Evolutionary conservation across 2,329 filamentous ascomycete genomes (phyloP).

Genomic region (Neurospora sp.): DNA sequence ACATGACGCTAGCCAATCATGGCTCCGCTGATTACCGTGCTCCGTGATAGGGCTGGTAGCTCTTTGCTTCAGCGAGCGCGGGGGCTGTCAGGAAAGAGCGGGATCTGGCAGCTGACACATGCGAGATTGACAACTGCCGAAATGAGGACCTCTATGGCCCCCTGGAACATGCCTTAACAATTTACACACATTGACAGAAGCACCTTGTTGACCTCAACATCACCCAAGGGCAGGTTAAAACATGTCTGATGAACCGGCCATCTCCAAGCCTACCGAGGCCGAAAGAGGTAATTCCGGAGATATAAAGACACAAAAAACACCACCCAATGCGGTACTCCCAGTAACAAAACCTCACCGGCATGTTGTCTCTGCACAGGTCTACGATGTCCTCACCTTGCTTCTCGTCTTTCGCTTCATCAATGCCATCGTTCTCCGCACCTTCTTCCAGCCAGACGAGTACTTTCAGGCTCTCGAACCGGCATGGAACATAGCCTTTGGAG

Average conservation of each 20-base stretch:
- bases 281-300: not conserved
- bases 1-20: conserved; percentile 3
- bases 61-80: not conserved
- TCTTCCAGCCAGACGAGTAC: conserved; percentile 97
- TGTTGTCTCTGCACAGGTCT: conserved; percentile 22
- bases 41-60: conserved; percentile 7
- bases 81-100: not conserved
- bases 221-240: not conserved
- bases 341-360: conserved; percentile 16
- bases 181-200: not conserved
- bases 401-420: conserved; percentile 71
- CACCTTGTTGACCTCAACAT: not conserved
- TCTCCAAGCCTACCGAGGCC: not conserved
- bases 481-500: conserved; percentile 79
- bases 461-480: conserved; percentile 94
- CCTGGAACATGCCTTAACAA: not conserved
- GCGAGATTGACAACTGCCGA: not conserved
- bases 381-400: conserved; percentile 30
- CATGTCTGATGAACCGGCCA: not conserved
- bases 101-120: not conserved
- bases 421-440: conserved; percentile 69
- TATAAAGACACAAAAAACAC: not conserved
- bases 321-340: not conserved
- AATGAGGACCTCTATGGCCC: not conserved
- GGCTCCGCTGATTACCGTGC: conserved; percentile 7